phyloP scores from a whole-genome alignment of 257 asterid species.

The Primulina eburnea region DNA sequence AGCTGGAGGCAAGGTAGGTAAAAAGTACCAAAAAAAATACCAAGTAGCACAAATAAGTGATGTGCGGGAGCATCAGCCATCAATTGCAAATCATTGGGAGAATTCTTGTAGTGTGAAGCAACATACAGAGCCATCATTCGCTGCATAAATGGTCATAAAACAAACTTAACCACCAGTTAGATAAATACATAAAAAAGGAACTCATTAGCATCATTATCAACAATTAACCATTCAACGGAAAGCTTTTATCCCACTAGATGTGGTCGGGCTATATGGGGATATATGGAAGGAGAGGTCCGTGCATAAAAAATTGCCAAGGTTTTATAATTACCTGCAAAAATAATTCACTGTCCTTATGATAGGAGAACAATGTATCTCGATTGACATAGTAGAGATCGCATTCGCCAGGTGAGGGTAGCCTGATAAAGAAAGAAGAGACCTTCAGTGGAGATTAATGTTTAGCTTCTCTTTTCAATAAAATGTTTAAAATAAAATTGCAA shows the following conservation, averaged over 20 bases:
- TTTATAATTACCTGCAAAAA: slow-evolving; percentile 66
- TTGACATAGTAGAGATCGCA: slow-evolving; percentile 94
- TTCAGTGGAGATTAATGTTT: background rate
- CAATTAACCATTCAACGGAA: too few species aligned
- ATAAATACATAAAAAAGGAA: too few species aligned
- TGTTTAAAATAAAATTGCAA: slow-evolving; percentile 20
- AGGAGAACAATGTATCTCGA: slow-evolving; percentile 92
- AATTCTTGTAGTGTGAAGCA: slow-evolving; percentile 95
- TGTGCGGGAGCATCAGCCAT: slow-evolving; percentile 99
- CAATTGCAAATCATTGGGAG: slow-evolving; percentile 90
- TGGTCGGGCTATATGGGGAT: too few species aligned
- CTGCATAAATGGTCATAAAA: slow-evolving; percentile 33
- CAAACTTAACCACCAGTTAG: too few species aligned
- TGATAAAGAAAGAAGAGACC: slow-evolving; percentile 13
- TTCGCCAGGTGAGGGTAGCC: slow-evolving; percentile 72
- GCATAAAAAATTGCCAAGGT: too few species aligned
- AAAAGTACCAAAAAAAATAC: slow-evolving; percentile 32
- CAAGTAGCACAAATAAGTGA: slow-evolving; percentile 96
- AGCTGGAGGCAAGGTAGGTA: background rate
- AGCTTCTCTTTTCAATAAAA: slow-evolving; percentile 7
- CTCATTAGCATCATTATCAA: too few species aligned
- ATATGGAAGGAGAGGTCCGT: too few species aligned
- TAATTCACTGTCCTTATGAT: slow-evolving; percentile 78
- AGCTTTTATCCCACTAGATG: too few species aligned
- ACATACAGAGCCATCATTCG: slow-evolving; percentile 98